Base-by-base conservation (phyloP, 169 alveolate genomes). In the Eimeria praecox region DNA sequence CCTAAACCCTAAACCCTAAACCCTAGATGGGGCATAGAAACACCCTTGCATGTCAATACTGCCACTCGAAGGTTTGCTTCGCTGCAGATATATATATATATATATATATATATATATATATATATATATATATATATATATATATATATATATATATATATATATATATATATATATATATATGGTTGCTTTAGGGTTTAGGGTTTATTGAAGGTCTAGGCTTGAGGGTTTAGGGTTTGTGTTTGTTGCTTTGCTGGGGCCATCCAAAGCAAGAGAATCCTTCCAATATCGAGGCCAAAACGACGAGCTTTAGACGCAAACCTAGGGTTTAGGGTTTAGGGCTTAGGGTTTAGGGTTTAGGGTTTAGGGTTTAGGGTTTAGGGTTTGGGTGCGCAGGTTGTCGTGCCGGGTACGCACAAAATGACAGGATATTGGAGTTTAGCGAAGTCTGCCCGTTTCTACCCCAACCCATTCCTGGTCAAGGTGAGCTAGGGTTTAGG, bases 381-480 rank as follows among this genome's bases (percentile, higher is more conserved):
- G 98, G 97, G 24, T 83, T 96, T 46, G 95, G 98, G 44, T 96
- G 82, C 95, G 95, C 94, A 87, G 94, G 94, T 87, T 12, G 73
- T 87, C 9, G 85, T 87, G 78, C 94, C 94, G 12, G 82, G 73
- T 44, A 64, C 82, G 46, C 71, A 73, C 62, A 59, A 49, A 3
- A 5, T 40, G 44, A 62, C 78, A n/a, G 94, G 94, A 1, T 87
- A 87, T 52, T 87, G 94, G 94, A 64, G 83, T 54, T 44, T 87
- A 56, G 94, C 94, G 64, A 59, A 54, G 44, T 54, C 66, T 12
- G 64, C 49, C n/a, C 83, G 71, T 12, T 44, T 27, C 33, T 87
- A 64, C 66, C 82, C 99, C 33, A 98, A 98, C 95, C 99, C 99
- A 4, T 96, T 98, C 73, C 97, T 98, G 88, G 96, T 98, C 42